Conservation (phyloP, 2,329 filamentous ascomycete genomes). For the Parastagonospora avenae region DNA sequence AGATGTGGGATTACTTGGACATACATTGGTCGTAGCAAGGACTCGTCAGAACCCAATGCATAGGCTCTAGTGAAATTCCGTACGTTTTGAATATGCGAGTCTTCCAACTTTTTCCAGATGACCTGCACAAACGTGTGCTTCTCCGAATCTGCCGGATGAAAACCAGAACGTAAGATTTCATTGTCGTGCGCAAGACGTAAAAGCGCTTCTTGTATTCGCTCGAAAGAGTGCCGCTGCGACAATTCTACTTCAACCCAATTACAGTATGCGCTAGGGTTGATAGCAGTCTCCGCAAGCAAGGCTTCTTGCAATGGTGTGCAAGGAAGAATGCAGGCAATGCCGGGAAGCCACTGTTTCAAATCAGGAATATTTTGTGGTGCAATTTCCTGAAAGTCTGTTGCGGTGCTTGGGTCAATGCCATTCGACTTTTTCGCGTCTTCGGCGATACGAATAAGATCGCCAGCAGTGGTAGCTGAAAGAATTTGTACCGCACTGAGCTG, state of each 20-base stretch:
- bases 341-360: constrained; percentile 9
- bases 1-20: constrained; percentile 58
- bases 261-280: constrained; percentile 68
- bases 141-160: constrained; percentile 54
- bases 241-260: constrained; percentile 76
- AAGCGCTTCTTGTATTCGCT: constrained; percentile 48
- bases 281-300: constrained; percentile 78
- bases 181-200: constrained; percentile 52
- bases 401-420: background rate
- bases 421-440: constrained; percentile 1
- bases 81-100: constrained; percentile 53
- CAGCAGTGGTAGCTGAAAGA: constrained; percentile 60
- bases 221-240: constrained; percentile 35
- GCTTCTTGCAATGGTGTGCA: constrained; percentile 78
- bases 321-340: constrained; percentile 51
- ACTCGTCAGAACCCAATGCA: constrained; percentile 40
- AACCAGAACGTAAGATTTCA: constrained; percentile 75
- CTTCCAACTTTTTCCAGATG: constrained; percentile 61
- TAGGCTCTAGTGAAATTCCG: constrained; percentile 50
- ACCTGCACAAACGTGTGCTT: constrained; percentile 64
- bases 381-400: background rate
- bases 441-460: constrained; percentile 27
- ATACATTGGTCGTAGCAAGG: constrained; percentile 63
- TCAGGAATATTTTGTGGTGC: constrained; percentile 8
- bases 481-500: constrained; percentile 64